Percentiles rank a stretch among this genome's conserved stretches.
Evolutionary conservation across 1,284 basidiomycete genomes (phyloP).

Genomic region (Pseudozyma hubeiensis): DNA sequence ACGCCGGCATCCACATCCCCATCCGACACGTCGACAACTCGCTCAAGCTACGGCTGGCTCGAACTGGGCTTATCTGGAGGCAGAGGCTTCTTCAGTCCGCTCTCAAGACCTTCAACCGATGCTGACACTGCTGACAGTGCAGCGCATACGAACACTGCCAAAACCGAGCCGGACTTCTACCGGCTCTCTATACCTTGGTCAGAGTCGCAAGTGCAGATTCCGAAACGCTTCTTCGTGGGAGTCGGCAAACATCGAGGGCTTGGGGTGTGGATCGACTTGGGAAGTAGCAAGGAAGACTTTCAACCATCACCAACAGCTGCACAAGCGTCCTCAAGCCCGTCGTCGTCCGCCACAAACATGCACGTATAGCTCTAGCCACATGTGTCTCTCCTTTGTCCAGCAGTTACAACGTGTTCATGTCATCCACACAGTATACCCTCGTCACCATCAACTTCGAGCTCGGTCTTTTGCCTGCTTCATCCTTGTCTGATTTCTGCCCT

Average conservation of each 20-base stretch:
- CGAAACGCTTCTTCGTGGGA: slow-evolving; percentile 41
- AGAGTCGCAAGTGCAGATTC: slow-evolving; percentile 19
- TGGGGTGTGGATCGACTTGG: slow-evolving; percentile 42
- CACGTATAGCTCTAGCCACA: slow-evolving; percentile 7
- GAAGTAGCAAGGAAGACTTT: slow-evolving; percentile 5
- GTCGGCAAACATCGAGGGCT: slow-evolving; percentile 36
- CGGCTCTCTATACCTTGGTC: slow-evolving; percentile 35
- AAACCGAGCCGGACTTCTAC: slow-evolving; percentile 2
- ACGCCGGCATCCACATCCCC: background rate
- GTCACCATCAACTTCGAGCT: no score
- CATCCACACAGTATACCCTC: slow-evolving; percentile 8
- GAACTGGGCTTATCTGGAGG: slow-evolving; percentile 38
- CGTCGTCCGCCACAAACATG: background rate
- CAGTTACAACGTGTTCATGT: background rate
- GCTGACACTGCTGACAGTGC: background rate
- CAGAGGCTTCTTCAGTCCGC: slow-evolving; percentile 37
- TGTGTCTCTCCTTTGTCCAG: background rate
- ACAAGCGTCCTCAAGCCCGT: background rate
- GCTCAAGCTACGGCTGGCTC: slow-evolving; percentile 40
- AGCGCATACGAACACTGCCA: background rate
- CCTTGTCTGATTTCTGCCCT: no score
- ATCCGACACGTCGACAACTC: slow-evolving; percentile 8
- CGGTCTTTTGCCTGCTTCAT: no score
- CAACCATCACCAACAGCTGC: background rate
- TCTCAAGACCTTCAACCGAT: slow-evolving; percentile 9